Evolutionary conservation across 1,284 basidiomycete genomes (phyloP).

Genomic region (Heterobasidion occidentale): DNA sequence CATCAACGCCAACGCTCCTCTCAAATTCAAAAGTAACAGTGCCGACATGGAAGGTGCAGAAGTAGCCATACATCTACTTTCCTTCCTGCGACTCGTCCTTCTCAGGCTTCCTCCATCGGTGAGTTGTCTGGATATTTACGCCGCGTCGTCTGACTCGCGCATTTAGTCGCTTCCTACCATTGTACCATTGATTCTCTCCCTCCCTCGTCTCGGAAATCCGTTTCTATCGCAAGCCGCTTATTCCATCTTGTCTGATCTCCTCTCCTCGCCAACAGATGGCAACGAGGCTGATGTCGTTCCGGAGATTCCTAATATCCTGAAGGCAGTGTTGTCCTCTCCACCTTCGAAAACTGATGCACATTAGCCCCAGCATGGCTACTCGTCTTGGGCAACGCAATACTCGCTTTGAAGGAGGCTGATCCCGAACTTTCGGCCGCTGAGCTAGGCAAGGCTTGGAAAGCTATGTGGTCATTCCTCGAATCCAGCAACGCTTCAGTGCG

Average conservation of each 20-base stretch:
- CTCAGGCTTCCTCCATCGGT: slow-evolving; percentile 60
- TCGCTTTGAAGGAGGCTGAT: slow-evolving; percentile 47
- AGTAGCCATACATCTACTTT: slow-evolving; percentile 74
- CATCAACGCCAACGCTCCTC: slow-evolving; percentile 52
- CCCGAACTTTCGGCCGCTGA: slow-evolving; percentile 41
- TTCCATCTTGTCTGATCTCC: slow-evolving; percentile 70
- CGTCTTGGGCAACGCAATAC: slow-evolving; percentile 63
- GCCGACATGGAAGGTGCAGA: slow-evolving; percentile 60
- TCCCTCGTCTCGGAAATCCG: slow-evolving; percentile 77
- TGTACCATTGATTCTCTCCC: slow-evolving; percentile 61
- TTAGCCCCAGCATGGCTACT: slow-evolving; percentile 68
- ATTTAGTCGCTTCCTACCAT: slow-evolving; percentile 63
- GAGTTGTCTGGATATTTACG: slow-evolving; percentile 21
- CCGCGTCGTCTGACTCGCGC: slow-evolving; percentile 13
- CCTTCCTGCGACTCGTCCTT: slow-evolving; percentile 62
- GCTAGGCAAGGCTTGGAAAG: slow-evolving; percentile 67
- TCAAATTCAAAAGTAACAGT: slow-evolving; percentile 57
- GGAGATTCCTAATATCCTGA: slow-evolving; percentile 61
- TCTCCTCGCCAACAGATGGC: slow-evolving; percentile 49
- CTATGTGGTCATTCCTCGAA: slow-evolving; percentile 70
- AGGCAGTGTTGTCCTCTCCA: slow-evolving; percentile 66
- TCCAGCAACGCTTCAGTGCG: slow-evolving; percentile 46
- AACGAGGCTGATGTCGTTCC: slow-evolving; percentile 34
- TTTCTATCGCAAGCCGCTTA: slow-evolving; percentile 83
- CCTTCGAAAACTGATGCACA: slow-evolving; percentile 59